Evolutionary conservation across 495 filamentous ascomycete species (phyloP).

Genomic region (Venustampulla echinocandica): DNA sequence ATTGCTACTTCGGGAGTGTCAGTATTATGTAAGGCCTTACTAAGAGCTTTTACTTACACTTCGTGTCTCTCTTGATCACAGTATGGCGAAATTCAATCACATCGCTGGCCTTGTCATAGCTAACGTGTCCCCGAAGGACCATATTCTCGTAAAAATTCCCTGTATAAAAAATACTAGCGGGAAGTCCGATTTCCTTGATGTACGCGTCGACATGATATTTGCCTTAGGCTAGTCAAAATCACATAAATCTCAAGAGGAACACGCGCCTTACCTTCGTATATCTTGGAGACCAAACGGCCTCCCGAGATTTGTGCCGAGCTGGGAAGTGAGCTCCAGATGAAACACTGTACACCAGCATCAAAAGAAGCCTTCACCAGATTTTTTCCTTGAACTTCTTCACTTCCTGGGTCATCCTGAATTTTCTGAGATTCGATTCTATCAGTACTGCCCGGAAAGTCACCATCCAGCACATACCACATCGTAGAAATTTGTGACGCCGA

Average conservation of each 20-base stretch:
- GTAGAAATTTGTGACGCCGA: slow-evolving; percentile 8
- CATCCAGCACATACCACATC: slow-evolving; percentile 1
- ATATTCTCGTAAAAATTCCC: slow-evolving; percentile 11
- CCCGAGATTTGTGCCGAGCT: slow-evolving; percentile 7
- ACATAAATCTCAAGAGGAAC: not conserved
- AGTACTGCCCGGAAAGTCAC: not conserved
- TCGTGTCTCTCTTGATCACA: slow-evolving; percentile 3
- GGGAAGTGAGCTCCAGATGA: slow-evolving; percentile 7
- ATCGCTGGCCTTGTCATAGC: slow-evolving; percentile 1
- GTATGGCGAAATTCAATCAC: slow-evolving; percentile 2
- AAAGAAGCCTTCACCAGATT: slow-evolving; percentile 5
- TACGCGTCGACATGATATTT: slow-evolving; percentile 7
- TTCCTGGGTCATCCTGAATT: slow-evolving; percentile 5
- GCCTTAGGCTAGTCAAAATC: not conserved
- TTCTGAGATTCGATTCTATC: slow-evolving; percentile 1
- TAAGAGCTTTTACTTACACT: not conserved
- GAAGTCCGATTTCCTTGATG: slow-evolving; percentile 3
- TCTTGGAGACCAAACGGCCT: slow-evolving; percentile 4
- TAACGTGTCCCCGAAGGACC: slow-evolving; percentile 1
- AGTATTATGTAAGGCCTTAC: not conserved
- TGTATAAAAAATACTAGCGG: slow-evolving; percentile 1
- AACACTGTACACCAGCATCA: slow-evolving; percentile 9
- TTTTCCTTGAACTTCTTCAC: slow-evolving; percentile 6
- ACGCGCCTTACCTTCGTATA: slow-evolving; percentile 5
- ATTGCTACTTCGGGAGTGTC: slow-evolving; percentile 1